Evolutionary conservation across 2,329 filamentous ascomycete genomes (phyloP), one percentile per base, ranked within the genome.

Genomic region (Zymoseptoria ardabiliae): DNA sequence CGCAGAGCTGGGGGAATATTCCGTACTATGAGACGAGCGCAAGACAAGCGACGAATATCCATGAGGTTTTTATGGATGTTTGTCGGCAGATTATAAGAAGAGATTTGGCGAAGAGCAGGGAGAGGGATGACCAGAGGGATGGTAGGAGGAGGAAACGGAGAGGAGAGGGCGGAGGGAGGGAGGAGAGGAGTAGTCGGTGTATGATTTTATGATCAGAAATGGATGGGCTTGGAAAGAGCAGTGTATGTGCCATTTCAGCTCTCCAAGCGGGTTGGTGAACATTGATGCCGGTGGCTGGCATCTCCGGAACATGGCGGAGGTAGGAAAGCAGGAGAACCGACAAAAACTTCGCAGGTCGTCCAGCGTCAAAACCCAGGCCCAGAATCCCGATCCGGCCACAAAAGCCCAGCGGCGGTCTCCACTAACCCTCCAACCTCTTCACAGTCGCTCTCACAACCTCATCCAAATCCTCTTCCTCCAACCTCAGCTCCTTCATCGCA

Each of bases 1-100:
- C 89, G n/a, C 90, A 94, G 71, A 83, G 83, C 70, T 96, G 91
- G 91, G 88, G 87, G 20, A 86, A 86, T 67, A 89, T 89, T 41
- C 91, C 91, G 0, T 96, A 96, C 73, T 96, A 96, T 71, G 91
- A 96, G 77, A 88, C 91, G 41, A 93, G 89, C 63, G 91, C 91
- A 55, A 82, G 91, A 64, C 86, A 89, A 67, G 81, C 87, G 70
- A 89, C 88, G 63, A 96, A 96, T 68, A 91, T 96, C 17, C 90
- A 96, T 67, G 91, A 96, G 72, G 90, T 92, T 53, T 96, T 96
- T 74, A 68, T 73, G 53, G 72, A 74, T 63, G 71, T 74, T 30
- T 73, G 71, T 61, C 63, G 72, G 65, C 72, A 74, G 66, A 73
- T 74, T 23, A 73, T 74, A 10, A 63, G 71, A 23, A 68, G 69